Base-by-base conservation (phyloP, 2,329 filamentous ascomycete species). In the Endocalyx cinctus region DNA sequence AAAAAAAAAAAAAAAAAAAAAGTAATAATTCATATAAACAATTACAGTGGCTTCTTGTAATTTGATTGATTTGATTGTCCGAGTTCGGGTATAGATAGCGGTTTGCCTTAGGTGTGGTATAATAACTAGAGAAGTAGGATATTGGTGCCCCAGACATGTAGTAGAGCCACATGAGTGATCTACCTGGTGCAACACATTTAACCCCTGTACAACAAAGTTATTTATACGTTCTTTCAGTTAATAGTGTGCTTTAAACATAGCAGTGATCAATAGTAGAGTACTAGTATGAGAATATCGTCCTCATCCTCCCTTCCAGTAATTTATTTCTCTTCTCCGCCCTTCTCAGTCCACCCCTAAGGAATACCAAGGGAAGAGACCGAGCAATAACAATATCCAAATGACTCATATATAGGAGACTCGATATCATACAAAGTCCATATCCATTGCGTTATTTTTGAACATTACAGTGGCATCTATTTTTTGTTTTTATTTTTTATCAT, bases 101-200 rank as follows among this genome's bases (percentile, higher is more conserved):
- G n/a, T n/a, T n/a, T n/a, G n/a, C n/a, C n/a, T n/a, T n/a, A n/a
- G n/a, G n/a, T n/a, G n/a, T n/a, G n/a, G n/a, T n/a, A n/a, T n/a
- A n/a, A n/a, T n/a, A n/a, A n/a, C n/a, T n/a, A n/a, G n/a, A n/a
- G n/a, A n/a, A n/a, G n/a, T n/a, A n/a, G n/a, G n/a, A n/a, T n/a
- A n/a, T n/a, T n/a, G n/a, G 31, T 35, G 39, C 37, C 41, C 41
- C 41, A 53, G 48, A 54, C 46, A 48, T 45, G 36, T 36, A 45
- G 43, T 37, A 45, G 51, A 42, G 51, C 49, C 46, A 51, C 45
- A 47, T 49, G 44, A 49, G 40, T 50, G 51, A 56, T 54, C 46
- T 51, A 41, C 49, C 44, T 43, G 46, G 51, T 43, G 43, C 41
- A 43, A 46, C 45, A 38, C 41, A 43, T 42, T 33, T 33, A 29